Percentiles rank a stretch among this genome's conserved stretches.
Conservation (phyloP, 441 rosid genomes). For the Adansonia rubrostipa region DNA sequence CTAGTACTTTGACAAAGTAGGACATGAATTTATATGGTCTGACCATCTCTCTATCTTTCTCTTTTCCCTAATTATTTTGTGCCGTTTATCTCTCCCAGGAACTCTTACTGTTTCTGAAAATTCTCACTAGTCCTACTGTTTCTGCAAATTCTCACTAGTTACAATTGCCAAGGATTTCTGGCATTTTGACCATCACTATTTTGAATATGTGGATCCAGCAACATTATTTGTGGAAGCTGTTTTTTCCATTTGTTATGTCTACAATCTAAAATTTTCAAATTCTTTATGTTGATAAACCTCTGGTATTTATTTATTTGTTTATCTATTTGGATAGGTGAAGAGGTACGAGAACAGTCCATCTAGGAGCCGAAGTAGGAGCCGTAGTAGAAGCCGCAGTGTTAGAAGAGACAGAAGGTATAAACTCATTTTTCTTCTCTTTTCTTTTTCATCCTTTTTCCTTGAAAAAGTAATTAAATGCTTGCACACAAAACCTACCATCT, state of each 20-base stretch:
- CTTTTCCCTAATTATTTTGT: not conserved
- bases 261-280: not conserved
- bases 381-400: constrained; percentile 39
- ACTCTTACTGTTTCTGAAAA: not conserved
- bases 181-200: not conserved
- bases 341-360: constrained; percentile 65
- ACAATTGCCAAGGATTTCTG: not conserved
- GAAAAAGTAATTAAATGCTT: constrained; percentile 1
- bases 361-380: constrained; percentile 77
- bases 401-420: constrained; percentile 68
- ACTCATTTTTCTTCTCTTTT: not conserved
- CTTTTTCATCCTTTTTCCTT: not conserved
- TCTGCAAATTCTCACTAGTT: not conserved
- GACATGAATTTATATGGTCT: constrained; percentile 13
- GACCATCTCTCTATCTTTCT: not conserved
- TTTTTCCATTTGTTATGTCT: constrained; percentile 8
- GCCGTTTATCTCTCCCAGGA: not conserved
- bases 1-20: not conserved
- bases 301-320: constrained; percentile 12
- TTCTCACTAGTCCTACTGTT: not conserved
- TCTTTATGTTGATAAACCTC: constrained; percentile 8
- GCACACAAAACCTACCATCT: not conserved
- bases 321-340: constrained; percentile 59
- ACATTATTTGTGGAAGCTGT: not conserved
- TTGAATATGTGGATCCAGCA: not conserved